Conservation (phyloP, 23 red algal genomes). For the Gracilaria caudata region DNA sequence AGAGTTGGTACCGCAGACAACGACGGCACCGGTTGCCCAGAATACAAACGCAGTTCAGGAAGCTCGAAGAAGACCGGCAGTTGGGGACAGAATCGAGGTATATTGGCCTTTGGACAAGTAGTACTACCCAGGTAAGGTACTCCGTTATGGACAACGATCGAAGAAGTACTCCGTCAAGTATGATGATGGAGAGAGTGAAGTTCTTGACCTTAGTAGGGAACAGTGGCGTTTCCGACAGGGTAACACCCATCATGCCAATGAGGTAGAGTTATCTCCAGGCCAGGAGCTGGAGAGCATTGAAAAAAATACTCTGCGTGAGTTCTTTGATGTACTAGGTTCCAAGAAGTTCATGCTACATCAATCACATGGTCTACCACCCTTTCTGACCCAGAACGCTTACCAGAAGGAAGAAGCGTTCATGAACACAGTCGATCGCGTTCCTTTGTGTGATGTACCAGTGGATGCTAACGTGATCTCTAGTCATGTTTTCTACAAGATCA, state of each 20-base stretch:
- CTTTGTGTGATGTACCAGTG: neutral
- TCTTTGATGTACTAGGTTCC: conserved; percentile 13
- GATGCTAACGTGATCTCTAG: conserved; percentile 7
- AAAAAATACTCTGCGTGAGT: neutral
- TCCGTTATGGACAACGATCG: neutral
- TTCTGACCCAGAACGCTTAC: conserved; percentile 1
- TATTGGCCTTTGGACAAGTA: conserved; percentile 31
- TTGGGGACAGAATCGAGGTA: conserved; percentile 16
- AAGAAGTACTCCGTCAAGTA: neutral
- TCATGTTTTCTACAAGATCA: conserved; percentile 45
- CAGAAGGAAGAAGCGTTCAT: conserved; percentile 31
- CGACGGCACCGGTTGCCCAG: neutral
- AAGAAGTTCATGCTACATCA: conserved; percentile 38
- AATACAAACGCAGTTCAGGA: neutral
- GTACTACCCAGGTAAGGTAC: neutral
- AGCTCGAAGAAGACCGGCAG: neutral
- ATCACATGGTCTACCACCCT: conserved; percentile 16
- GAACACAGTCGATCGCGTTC: conserved; percentile 5
- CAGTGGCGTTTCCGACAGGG: neutral
- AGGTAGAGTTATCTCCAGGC: neutral
- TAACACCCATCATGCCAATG: neutral
- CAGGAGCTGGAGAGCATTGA: neutral
- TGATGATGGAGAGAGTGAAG: neutral
- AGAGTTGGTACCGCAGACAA: neutral
- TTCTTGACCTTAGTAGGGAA: neutral